phyloP scores from a whole-genome alignment of 148 eudicot species.

The Vaccinium darrowii region DNA sequence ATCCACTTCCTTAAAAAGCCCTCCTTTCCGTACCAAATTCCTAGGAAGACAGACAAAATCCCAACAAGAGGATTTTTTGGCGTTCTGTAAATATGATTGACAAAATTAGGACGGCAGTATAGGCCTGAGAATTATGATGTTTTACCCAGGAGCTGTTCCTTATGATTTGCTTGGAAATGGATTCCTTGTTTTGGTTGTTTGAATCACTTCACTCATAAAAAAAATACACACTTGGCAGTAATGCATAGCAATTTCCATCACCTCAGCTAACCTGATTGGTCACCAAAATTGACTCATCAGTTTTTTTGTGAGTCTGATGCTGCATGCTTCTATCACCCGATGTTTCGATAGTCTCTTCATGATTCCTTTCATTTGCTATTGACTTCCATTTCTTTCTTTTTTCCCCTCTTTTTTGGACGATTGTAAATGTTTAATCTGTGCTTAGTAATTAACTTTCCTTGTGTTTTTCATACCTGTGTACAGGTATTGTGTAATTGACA shows the following conservation, averaged over 20 bases:
- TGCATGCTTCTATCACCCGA: not conserved
- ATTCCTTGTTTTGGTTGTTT: not conserved
- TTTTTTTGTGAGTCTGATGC: not conserved
- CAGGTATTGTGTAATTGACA: conserved; percentile 16
- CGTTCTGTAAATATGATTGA: not conserved
- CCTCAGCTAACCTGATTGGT: not conserved
- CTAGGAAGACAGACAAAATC: not conserved
- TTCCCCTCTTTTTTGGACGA: not conserved
- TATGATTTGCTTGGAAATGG: not conserved
- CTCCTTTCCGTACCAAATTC: not conserved
- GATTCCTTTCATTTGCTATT: not conserved
- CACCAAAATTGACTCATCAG: not conserved
- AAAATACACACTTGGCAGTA: too few relatives aligned
- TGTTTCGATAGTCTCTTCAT: not conserved
- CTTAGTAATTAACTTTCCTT: not conserved
- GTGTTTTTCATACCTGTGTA: not conserved
- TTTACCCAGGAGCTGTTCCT: not conserved
- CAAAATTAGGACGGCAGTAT: not conserved
- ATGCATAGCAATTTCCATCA: too few relatives aligned
- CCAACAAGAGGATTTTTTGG: not conserved
- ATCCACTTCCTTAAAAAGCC: not conserved
- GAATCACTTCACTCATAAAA: not conserved
- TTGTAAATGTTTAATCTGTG: not conserved
- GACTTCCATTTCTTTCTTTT: not conserved
- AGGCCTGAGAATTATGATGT: not conserved